Evolutionary conservation across 1,139 yeast species (phyloP).

Genomic region (Suhomyces taliae): DNA sequence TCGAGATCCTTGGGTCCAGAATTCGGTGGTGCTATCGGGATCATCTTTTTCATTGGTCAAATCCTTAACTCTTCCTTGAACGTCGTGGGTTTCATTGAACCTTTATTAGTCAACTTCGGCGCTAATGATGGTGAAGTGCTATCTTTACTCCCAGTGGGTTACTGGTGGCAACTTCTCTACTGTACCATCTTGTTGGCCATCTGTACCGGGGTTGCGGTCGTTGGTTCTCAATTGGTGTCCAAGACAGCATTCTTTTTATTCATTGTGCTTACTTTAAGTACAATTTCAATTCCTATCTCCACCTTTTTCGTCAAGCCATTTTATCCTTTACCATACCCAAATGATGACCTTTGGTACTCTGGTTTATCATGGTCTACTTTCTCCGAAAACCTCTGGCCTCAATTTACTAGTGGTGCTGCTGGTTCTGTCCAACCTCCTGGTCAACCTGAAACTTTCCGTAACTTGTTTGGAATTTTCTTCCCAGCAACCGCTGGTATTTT

Average conservation of each 20-base stretch:
- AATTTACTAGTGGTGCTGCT: conserved; percentile 87
- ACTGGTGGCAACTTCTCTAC: conserved; percentile 57
- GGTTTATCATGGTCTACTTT: conserved; percentile 74
- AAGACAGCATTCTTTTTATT: conserved; percentile 79
- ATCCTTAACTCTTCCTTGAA: conserved; percentile 73
- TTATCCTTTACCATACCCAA: conserved; percentile 45
- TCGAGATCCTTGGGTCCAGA: conserved; percentile 80
- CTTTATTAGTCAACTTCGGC: conserved; percentile 68
- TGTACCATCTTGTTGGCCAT: conserved; percentile 64
- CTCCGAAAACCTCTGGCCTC: conserved; percentile 65
- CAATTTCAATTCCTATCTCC: conserved; percentile 81
- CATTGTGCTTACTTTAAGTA: conserved; percentile 65
- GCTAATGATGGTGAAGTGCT: conserved; percentile 54
- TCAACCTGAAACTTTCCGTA: conserved; percentile 67
- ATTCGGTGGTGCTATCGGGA: conserved; percentile 81
- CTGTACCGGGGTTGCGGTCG: conserved; percentile 76
- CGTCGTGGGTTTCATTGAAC: conserved; percentile 79
- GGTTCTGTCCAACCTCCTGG: conserved; percentile 69
- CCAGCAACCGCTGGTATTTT: conserved; percentile 98
- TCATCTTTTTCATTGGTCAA: conserved; percentile 76
- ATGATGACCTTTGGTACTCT: conserved; percentile 55
- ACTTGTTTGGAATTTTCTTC: conserved; percentile 90
- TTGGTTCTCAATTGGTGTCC: conserved; percentile 83
- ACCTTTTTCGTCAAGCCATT: conserved; percentile 61
- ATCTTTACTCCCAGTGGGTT: conserved; percentile 52